A percentile compares a stretch with the other conserved stretches of the same genome.
These are phyloP conservation scores for Adiantum capillusveneris DNA, from an alignment of 75 land plant genomes.

Conservation along the genomic window DNA sequence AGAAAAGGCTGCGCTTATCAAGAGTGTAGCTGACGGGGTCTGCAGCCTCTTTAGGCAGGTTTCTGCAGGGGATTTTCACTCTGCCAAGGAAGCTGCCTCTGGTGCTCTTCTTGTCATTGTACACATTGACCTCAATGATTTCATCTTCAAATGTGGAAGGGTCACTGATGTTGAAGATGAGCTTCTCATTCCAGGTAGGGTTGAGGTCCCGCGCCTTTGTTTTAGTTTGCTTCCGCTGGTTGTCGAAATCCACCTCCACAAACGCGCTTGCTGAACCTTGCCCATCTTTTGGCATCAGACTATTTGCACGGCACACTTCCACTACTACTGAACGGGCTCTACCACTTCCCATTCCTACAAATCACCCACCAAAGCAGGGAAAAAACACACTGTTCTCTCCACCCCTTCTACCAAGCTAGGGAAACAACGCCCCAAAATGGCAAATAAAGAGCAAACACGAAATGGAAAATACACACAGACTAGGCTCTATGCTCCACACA, in stretches of 20 bases:
- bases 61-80: slow-evolving; percentile 46
- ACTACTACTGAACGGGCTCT: slow-evolving; percentile 34
- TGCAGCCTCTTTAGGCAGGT: slow-evolving; percentile 26
- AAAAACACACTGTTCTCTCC: no score
- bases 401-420: not conserved
- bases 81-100: slow-evolving; percentile 57
- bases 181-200: slow-evolving; percentile 70
- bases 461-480: no score
- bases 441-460: no score
- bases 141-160: slow-evolving; percentile 24
- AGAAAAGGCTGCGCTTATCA: slow-evolving; percentile 68
- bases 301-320: slow-evolving; percentile 45
- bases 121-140: slow-evolving; percentile 38
- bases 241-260: slow-evolving; percentile 64
- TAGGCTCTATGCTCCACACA: no score
- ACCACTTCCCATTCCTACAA: not conserved
- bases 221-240: slow-evolving; percentile 42
- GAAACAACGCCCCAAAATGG: not conserved
- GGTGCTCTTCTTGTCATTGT: slow-evolving; percentile 33
- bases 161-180: slow-evolving; percentile 40
- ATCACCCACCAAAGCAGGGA: not conserved
- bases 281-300: slow-evolving; percentile 76
- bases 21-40: slow-evolving; percentile 49
- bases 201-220: slow-evolving; percentile 52
- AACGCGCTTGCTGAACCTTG: slow-evolving; percentile 52